Percentiles rank a stretch among this genome's conserved stretches.
Conservation (phyloP, 225 moss, liverwort and hornwort species). For the Physcomitrellopsis africana region DNA sequence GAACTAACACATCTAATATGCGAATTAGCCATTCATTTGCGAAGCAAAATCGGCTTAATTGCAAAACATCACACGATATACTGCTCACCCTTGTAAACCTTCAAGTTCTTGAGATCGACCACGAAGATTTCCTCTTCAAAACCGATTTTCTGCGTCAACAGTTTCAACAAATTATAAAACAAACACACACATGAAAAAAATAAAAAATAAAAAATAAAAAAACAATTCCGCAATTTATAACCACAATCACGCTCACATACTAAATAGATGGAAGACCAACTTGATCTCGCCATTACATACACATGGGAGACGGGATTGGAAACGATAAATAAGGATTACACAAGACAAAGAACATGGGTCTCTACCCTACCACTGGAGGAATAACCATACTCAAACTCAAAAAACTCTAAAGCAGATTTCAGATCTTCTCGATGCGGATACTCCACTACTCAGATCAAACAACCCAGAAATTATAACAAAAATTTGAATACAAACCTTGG, state of each 20-base stretch:
- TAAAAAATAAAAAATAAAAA: too few relatives aligned
- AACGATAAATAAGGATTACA: not conserved
- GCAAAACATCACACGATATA: not conserved
- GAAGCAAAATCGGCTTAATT: not conserved
- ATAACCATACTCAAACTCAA: not conserved
- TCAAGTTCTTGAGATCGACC: slow-evolving; percentile 76
- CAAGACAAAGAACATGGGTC: not conserved
- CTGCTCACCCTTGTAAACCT: slow-evolving; percentile 67
- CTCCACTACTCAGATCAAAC: not conserved
- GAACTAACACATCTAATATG: not conserved
- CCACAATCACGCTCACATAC: too few relatives aligned
- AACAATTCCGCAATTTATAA: too few relatives aligned
- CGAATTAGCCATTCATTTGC: not conserved
- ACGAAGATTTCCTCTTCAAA: slow-evolving; percentile 67
- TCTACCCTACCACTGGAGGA: not conserved
- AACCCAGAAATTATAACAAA: not conserved
- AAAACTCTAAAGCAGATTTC: not conserved
- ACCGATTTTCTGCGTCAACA: slow-evolving; percentile 66
- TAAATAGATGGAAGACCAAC: too few relatives aligned
- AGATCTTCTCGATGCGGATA: not conserved
- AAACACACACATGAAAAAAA: too few relatives aligned
- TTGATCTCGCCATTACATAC: too few relatives aligned
- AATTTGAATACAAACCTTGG: slow-evolving; percentile 46
- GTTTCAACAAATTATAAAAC: not conserved
- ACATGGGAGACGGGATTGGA: too few relatives aligned